A percentile compares a stretch with the other conserved stretches of the same genome.
Evolutionary conservation across 441 rosid species (phyloP).

Genomic region (Adansonia grandidieri): DNA sequence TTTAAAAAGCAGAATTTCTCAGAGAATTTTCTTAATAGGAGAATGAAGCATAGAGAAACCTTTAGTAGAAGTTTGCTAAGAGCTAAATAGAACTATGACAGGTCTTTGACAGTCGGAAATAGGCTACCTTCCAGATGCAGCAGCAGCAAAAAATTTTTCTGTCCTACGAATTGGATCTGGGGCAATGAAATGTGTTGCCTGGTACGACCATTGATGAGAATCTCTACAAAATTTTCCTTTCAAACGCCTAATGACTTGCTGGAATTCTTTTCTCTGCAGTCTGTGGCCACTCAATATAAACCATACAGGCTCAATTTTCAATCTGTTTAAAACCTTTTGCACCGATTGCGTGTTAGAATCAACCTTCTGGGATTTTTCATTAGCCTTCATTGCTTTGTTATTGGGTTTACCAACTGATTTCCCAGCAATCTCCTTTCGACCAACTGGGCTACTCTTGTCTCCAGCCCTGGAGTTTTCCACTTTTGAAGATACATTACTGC

Average conservation of each 20-base stretch:
- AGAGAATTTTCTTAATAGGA: neutral
- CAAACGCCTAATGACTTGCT: slow-evolving; percentile 60
- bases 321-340: slow-evolving; percentile 31
- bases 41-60: neutral
- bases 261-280: slow-evolving; percentile 75
- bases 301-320: slow-evolving; percentile 47
- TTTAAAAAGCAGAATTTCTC: neutral
- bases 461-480: slow-evolving; percentile 34
- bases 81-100: neutral
- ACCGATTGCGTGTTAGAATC: slow-evolving; percentile 32
- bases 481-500: slow-evolving; percentile 24
- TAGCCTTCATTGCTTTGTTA: slow-evolving; percentile 33
- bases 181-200: slow-evolving; percentile 86
- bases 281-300: slow-evolving; percentile 81
- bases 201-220: slow-evolving; percentile 97
- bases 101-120: neutral
- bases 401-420: slow-evolving; percentile 41
- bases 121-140: slow-evolving; percentile 89
- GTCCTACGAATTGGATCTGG: slow-evolving; percentile 80
- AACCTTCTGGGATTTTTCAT: slow-evolving; percentile 35
- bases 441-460: slow-evolving; percentile 45
- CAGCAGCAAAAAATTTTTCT: slow-evolving; percentile 87
- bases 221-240: slow-evolving; percentile 82
- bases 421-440: slow-evolving; percentile 32
- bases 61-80: neutral